A percentile compares a stretch with the other conserved stretches of the same genome.
phyloP scores from a whole-genome alignment of 2,329 filamentous ascomycete genomes.

The Talaromyces marneffei region DNA sequence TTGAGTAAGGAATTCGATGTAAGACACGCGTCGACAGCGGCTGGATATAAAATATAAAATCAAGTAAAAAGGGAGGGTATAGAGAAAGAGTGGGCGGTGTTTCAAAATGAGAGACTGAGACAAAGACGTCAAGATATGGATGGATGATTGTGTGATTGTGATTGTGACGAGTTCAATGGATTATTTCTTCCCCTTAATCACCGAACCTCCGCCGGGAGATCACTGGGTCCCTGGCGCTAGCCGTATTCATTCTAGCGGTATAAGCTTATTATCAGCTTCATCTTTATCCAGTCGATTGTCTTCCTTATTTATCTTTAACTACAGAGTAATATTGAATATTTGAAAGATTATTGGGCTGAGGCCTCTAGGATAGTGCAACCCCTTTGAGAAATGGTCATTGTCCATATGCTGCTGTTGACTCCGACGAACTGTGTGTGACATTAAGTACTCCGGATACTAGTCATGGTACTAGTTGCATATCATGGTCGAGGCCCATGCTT shows the following conservation, averaged over 20 bases:
- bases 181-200: not conserved
- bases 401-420: too few relatives aligned
- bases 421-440: too few relatives aligned
- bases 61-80: not conserved
- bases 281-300: not conserved
- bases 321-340: too few relatives aligned
- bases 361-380: not conserved
- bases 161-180: not conserved
- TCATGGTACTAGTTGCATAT: too few relatives aligned
- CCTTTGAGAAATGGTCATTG: too few relatives aligned
- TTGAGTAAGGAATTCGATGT: not conserved
- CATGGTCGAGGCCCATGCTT: too few relatives aligned
- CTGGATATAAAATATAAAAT: not conserved
- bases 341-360: not conserved
- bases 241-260: not conserved
- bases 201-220: not conserved
- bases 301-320: not conserved
- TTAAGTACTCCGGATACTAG: too few relatives aligned
- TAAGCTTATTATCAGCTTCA: not conserved
- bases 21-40: not conserved
- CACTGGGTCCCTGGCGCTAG: not conserved
- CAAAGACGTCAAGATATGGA: not conserved
- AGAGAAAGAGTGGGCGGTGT: slow-evolving; percentile 4
- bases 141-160: not conserved
- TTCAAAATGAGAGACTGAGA: slow-evolving; percentile 4